Evolutionary conservation across 2,329 filamentous ascomycete genomes (phyloP), one percentile per base, ranked within the genome.

Genomic region (Periglandula ipomoeae): DNA sequence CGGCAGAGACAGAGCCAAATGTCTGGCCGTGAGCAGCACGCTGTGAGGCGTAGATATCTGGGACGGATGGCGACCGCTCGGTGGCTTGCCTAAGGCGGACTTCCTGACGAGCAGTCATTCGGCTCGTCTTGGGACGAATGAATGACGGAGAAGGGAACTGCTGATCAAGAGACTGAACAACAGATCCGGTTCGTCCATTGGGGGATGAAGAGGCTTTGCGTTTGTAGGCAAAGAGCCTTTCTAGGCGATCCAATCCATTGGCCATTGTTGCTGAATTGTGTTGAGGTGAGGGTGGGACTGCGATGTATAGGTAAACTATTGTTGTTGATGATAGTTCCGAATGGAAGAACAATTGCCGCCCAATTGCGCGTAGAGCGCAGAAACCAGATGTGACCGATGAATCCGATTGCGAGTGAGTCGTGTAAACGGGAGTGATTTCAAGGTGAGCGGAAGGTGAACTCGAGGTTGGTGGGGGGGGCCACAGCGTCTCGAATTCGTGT

Each of bases 61-160:
- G 58, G 9, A 61, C 53, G 27, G 59, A 64, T 42, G 61, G 62
- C 27, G 61, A 61, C 47, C 63, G 59, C 37, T 55, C 50, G 30
- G 55, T 44, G 22, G 59, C 54, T 41, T 65, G 61, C 27, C 62
- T 59, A 17, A 59, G 53, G 27, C 61, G 60, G 17, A 65, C 55
- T 57, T 75, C 75, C 43, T 79, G 72, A 43, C 78, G 70, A n/a
- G 78, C 76, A 42, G 71, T 63, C 78, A 82, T 81, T 22, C 74
- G 70, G 48, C 67, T 69, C 15, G 71, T 68, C 34, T 69, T 79
- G 23, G 78, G 78, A 41, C 74, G 69, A 52, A 82, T 76, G 54
- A 78, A 82, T 1, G 75, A 76, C 6, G 75, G 70, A 19, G 68
- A 68, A 4, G 75, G 75, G 52, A 78, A 78, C 44, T 67, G 62